A percentile compares a stretch with the other conserved stretches of the same genome.
Conservation (phyloP, 148 eudicot genomes). For the Bassia scoparia region DNA sequence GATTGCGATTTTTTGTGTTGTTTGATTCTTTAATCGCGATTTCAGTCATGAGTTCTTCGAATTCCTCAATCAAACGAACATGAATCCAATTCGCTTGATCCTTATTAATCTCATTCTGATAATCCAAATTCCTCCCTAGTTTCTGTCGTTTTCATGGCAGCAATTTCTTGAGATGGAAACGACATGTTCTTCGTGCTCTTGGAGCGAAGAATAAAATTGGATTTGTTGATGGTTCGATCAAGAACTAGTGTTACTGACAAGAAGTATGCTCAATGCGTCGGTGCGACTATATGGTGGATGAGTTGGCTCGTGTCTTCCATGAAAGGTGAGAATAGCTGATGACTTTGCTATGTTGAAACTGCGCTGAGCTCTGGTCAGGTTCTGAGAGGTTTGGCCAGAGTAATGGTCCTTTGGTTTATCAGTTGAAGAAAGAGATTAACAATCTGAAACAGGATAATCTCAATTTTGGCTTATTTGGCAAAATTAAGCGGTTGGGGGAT, state of each 20-base stretch:
- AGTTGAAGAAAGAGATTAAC: not conserved
- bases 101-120: not conserved
- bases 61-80: no score
- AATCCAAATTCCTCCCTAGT: not conserved
- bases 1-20: no score
- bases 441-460: not conserved
- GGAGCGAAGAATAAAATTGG: not conserved
- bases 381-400: not conserved
- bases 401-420: not conserved
- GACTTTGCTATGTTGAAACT: not conserved
- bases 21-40: no score
- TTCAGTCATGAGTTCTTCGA: no score
- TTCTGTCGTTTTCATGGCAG: not conserved
- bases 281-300: not conserved
- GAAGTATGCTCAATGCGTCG: not conserved
- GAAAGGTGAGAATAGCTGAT: not conserved
- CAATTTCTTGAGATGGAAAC: not conserved
- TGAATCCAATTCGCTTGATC: no score
- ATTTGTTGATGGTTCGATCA: not conserved
- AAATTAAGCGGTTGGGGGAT: constrained; percentile 37
- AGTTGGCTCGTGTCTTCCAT: not conserved
- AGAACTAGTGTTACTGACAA: not conserved
- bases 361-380: not conserved
- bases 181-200: not conserved
- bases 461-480: not conserved